Base-by-base conservation (phyloP, 257 asterid genomes). In the Prunella vulgaris region DNA sequence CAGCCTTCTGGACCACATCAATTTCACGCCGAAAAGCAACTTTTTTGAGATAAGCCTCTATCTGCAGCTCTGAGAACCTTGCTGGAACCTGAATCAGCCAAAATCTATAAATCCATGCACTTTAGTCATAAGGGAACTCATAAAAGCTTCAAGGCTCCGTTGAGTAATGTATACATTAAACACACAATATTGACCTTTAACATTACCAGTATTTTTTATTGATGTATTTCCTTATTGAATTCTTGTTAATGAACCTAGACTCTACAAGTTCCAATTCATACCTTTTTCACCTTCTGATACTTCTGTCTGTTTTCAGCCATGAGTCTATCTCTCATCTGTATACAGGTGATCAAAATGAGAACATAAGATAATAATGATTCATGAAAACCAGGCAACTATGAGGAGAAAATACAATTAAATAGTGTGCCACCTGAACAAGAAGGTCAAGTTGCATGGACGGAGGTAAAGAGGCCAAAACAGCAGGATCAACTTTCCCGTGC, bases 371-470 rank as follows among this genome's bases (percentile, higher is more conserved):
- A 40, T 18, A 22, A 21, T 33, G 20, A 37, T 54, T 49, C 61
- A 38, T 4, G 21, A 61, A 60, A 4, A 35, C 5, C 15, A 20
- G 10, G 2, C 22, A 63, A 56, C 25, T 57, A 60, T 53, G 62
- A 28, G 40, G 42, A 42, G 46, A 49, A 40, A 32, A 42, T 22
- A 52, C 46, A 60, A 17, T 1, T 25, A 32, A 66, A 57, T 63
- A 22, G 27, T 9, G 33, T 10, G 57, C 75, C 66, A 94, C 99
- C 96, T 94, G 99, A 48, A 82, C 96, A 74, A 94, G 99, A 79
- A 94, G 99, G 78, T 94, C 99, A 68, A 94, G 97, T 79, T 94
- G 99, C 99, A 94, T 86, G 0, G 99, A 94, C 33, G 97, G 99
- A 73, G 99, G 99, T 80, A 94, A 77, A 66, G 93, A 68, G 65